Percentiles rank a stretch among this genome's conserved stretches.
phyloP scores from a whole-genome alignment of 495 filamentous ascomycete genomes.

The Pyrenula aspistea region DNA sequence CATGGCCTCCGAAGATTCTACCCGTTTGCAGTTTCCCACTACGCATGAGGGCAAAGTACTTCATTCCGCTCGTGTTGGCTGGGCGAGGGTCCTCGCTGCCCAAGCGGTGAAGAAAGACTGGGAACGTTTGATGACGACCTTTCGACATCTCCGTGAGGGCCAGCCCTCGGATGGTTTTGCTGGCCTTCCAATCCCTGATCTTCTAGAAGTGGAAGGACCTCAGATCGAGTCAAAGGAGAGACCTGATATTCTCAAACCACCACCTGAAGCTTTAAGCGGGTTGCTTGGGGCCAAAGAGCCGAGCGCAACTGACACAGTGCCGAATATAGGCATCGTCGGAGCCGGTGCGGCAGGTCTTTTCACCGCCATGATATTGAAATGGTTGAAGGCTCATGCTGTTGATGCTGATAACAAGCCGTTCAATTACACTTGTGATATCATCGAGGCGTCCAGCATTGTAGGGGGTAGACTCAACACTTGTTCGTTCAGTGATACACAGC shows the following conservation, averaged over 20 bases:
- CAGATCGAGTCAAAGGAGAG: neutral
- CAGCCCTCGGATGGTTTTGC: neutral
- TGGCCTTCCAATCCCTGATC: neutral
- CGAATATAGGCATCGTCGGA: slow-evolving; percentile 19
- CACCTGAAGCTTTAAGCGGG: neutral
- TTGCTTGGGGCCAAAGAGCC: neutral
- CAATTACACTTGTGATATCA: slow-evolving; percentile 15
- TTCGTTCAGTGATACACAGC: neutral
- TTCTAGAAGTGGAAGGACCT: neutral
- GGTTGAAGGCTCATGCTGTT: neutral
- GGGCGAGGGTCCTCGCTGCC: neutral
- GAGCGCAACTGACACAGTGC: neutral
- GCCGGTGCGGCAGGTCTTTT: slow-evolving; percentile 27
- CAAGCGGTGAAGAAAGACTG: neutral
- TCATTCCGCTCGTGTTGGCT: neutral
- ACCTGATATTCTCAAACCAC: neutral
- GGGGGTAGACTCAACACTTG: slow-evolving; percentile 4
- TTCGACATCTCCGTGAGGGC: neutral
- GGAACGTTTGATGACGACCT: neutral
- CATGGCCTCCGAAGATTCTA: neutral
- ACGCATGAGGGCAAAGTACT: neutral
- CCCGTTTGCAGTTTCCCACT: neutral
- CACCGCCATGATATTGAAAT: slow-evolving; percentile 24
- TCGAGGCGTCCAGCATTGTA: slow-evolving; percentile 19
- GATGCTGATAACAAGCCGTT: neutral